These are phyloP conservation scores for Thalassiosira gravida DNA, from an alignment of 352 stramenopile species.

Conservation along the genomic window DNA sequence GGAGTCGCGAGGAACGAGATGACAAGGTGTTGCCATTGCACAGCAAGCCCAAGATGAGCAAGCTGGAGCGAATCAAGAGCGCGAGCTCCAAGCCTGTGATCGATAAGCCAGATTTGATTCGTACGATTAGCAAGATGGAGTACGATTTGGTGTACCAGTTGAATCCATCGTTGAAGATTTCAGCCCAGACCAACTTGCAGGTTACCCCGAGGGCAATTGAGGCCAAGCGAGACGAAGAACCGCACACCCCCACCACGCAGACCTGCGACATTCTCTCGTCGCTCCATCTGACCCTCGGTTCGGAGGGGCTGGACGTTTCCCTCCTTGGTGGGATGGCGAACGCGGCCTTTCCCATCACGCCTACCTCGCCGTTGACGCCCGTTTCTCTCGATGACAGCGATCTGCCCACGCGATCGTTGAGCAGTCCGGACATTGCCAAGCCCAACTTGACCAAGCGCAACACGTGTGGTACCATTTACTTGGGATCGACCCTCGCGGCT, in stretches of 20 bases:
- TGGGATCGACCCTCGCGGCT: slow-evolving; percentile 93
- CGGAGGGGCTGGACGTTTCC: slow-evolving; percentile 29
- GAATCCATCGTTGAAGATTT: too few species aligned
- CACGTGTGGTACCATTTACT: slow-evolving; percentile 94
- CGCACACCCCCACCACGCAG: slow-evolving; percentile 20
- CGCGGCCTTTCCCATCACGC: slow-evolving; percentile 4
- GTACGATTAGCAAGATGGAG: slow-evolving; percentile 58
- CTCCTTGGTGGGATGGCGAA: slow-evolving; percentile 9
- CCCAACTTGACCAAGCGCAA: slow-evolving; percentile 82
- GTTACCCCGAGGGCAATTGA: too few species aligned
- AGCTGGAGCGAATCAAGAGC: slow-evolving; percentile 46
- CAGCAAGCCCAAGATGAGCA: too few species aligned
- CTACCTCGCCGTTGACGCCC: slow-evolving; percentile 11
- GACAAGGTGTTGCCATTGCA: slow-evolving; percentile 28
- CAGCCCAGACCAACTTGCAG: too few species aligned
- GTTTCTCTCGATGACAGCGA: slow-evolving; percentile 7
- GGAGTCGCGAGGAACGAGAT: slow-evolving; percentile 28
- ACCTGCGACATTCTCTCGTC: slow-evolving; percentile 38
- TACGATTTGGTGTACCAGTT: slow-evolving; percentile 37
- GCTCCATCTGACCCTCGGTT: slow-evolving; percentile 35
- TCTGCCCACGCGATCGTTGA: slow-evolving; percentile 6
- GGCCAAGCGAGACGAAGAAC: too few species aligned
- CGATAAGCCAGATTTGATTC: slow-evolving; percentile 53
- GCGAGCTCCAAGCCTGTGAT: slow-evolving; percentile 38
- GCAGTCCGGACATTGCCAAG: slow-evolving; percentile 26